Evolutionary conservation across 2,329 filamentous ascomycete species (phyloP).

Genomic region (Escovopsis sp.): DNA sequence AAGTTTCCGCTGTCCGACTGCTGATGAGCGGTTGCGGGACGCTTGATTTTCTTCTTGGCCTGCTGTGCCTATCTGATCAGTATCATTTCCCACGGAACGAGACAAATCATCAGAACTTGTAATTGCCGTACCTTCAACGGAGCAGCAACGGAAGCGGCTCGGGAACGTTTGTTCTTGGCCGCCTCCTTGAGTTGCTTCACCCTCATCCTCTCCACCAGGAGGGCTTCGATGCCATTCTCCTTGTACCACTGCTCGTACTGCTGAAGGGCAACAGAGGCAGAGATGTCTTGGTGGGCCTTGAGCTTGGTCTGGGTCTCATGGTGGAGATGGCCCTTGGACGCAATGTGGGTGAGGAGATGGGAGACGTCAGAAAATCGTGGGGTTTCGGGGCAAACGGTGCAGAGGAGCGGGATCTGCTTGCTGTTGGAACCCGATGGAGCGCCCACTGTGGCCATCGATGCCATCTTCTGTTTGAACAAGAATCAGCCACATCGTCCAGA

Average conservation of each 20-base stretch:
- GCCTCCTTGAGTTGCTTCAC: constrained; percentile 57
- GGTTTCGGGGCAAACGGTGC: constrained; percentile 67
- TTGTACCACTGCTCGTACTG: constrained; percentile 69
- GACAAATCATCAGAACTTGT: background rate
- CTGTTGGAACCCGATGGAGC: constrained; percentile 10
- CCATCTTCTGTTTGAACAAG: constrained; percentile 22
- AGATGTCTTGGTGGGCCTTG: constrained; percentile 49
- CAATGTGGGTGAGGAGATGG: constrained; percentile 81
- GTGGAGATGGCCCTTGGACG: constrained; percentile 83
- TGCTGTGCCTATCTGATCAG: constrained; percentile 1
- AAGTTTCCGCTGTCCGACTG: constrained; percentile 17
- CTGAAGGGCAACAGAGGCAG: constrained; percentile 46
- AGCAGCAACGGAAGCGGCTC: constrained; percentile 9
- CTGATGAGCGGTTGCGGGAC: constrained; percentile 9
- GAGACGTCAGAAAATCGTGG: constrained; percentile 81
- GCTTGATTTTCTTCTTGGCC: constrained; percentile 14
- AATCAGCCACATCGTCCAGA: background rate
- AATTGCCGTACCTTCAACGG: constrained; percentile 11
- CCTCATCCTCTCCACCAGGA: constrained; percentile 65
- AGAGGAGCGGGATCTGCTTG: constrained; percentile 51
- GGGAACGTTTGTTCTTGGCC: constrained; percentile 34
- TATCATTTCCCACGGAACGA: background rate
- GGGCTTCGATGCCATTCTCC: constrained; percentile 50
- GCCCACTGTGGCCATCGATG: constrained; percentile 12
- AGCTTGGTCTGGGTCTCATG: constrained; percentile 72